These are phyloP conservation scores for Beauveria asiatica DNA, from an alignment of 2,329 filamentous ascomycete genomes.

Conservation along the genomic window DNA sequence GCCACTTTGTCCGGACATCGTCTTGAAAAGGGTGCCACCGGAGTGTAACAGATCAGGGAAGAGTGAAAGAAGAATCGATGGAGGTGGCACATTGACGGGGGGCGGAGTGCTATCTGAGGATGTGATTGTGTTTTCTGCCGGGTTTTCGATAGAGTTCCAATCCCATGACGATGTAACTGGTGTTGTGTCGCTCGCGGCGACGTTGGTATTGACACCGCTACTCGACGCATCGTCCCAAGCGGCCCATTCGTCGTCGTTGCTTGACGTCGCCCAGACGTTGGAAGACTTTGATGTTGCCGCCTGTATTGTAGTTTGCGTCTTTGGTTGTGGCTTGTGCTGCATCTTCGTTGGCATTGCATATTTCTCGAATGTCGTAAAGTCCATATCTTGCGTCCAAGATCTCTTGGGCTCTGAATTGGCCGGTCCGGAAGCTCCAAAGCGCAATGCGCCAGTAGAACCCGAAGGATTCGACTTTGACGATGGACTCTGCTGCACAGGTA, in stretches of 20 bases:
- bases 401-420: neutral
- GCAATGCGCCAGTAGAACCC: neutral
- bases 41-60: conserved; percentile 64
- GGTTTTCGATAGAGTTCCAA: conserved; percentile 37
- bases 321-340: neutral
- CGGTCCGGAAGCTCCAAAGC: neutral
- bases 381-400: neutral
- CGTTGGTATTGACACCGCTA: conserved; percentile 2
- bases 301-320: neutral
- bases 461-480: conserved; percentile 11
- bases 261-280: conserved; percentile 9
- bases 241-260: conserved; percentile 40
- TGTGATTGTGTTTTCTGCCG: conserved; percentile 14
- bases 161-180: conserved; percentile 33
- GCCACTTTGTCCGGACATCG: conserved; percentile 49
- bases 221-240: conserved; percentile 40
- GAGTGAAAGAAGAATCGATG: conserved; percentile 69
- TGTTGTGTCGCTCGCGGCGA: conserved; percentile 9
- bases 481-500: conserved; percentile 13
- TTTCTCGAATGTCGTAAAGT: neutral
- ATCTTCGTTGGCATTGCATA: neutral
- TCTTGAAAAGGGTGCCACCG: conserved; percentile 58
- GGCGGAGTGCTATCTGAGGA: conserved; percentile 37
- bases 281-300: neutral
- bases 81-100: conserved; percentile 83